Percentiles rank a stretch among this genome's conserved stretches.
Evolutionary conservation across 768 basidiomycete species (phyloP).

Genomic region (Hygrocybe coccinea): DNA sequence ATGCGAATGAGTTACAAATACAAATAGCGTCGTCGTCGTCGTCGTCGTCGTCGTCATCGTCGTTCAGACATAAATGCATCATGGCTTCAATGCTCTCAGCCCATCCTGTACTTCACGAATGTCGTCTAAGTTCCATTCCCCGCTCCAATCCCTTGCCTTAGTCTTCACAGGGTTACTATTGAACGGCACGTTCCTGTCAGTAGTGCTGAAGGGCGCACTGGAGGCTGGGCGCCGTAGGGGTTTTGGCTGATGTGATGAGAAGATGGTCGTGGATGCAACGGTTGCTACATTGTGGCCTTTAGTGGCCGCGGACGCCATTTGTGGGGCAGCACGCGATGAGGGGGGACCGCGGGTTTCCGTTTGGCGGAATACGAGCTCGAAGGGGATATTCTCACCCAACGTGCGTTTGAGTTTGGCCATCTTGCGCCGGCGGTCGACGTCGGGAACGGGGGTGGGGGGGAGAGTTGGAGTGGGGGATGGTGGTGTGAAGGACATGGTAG

Average conservation of each 20-base stretch:
- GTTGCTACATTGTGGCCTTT: neutral
- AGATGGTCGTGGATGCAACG: conserved; percentile 1
- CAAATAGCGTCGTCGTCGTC: no score
- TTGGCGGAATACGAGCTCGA: conserved; percentile 43
- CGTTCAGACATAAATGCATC: neutral
- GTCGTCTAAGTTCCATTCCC: conserved; percentile 36
- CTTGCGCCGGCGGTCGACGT: conserved; percentile 35
- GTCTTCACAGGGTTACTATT: conserved; percentile 18
- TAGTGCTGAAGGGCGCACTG: conserved; percentile 1
- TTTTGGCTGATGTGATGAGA: neutral
- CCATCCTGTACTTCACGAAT: conserved; percentile 32
- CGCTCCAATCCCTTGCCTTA: conserved; percentile 37
- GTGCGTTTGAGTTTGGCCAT: conserved; percentile 56
- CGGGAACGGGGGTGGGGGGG: conserved; percentile 3
- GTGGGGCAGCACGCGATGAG: neutral
- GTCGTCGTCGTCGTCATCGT: no score
- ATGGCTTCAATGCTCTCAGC: conserved; percentile 26
- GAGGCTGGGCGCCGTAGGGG: neutral
- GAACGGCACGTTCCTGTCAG: conserved; percentile 6
- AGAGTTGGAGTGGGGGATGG: neutral
- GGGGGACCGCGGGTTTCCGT: neutral
- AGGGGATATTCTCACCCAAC: conserved; percentile 55
- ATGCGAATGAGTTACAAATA: no score
- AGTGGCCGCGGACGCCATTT: neutral
- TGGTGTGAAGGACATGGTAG: neutral